Percentiles rank a stretch among this genome's conserved stretches.
Evolutionary conservation across 257 asterid species (phyloP).

Genomic region (Fraxinus cuspidata): DNA sequence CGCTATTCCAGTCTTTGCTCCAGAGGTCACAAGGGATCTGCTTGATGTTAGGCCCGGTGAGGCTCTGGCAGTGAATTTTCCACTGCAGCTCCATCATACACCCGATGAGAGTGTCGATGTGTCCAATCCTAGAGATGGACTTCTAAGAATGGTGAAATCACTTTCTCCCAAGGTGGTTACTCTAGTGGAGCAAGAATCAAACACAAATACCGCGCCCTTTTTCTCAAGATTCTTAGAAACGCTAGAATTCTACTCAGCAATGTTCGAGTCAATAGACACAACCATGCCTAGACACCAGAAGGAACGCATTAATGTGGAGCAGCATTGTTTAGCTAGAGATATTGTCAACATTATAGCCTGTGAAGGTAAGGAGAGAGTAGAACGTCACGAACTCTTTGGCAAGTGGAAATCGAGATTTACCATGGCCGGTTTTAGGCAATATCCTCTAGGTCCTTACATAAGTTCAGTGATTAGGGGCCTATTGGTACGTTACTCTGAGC

Average conservation of each 20-base stretch:
- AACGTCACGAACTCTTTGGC: conserved; percentile 85
- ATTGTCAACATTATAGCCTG: conserved; percentile 91
- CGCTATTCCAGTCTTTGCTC: conserved; percentile 73
- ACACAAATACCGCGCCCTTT: conserved; percentile 84
- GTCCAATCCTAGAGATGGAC: conserved; percentile 80
- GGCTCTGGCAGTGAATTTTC: conserved; percentile 81
- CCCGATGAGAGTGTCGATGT: conserved; percentile 92
- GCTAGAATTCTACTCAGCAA: conserved; percentile 73
- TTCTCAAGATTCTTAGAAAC: conserved; percentile 68
- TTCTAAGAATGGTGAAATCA: conserved; percentile 72
- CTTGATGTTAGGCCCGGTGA: conserved; percentile 75
- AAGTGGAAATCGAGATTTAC: conserved; percentile 79
- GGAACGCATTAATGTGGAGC: conserved; percentile 88
- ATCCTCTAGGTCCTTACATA: conserved; percentile 69
- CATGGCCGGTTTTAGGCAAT: conserved; percentile 85
- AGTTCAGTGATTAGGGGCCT: conserved; percentile 73
- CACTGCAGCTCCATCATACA: conserved; percentile 88
- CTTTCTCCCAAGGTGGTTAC: conserved; percentile 77
- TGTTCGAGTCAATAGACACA: conserved; percentile 84
- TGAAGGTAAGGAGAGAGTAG: conserved; percentile 87
- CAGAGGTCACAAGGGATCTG: conserved; percentile 63
- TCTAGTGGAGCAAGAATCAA: conserved; percentile 88
- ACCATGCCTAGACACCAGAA: conserved; percentile 68
- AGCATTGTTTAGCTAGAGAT: conserved; percentile 86
- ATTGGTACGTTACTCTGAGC: conserved; percentile 71